Base-by-base conservation (phyloP, 1,139 yeast species). In the Kodamaea sp. region DNA sequence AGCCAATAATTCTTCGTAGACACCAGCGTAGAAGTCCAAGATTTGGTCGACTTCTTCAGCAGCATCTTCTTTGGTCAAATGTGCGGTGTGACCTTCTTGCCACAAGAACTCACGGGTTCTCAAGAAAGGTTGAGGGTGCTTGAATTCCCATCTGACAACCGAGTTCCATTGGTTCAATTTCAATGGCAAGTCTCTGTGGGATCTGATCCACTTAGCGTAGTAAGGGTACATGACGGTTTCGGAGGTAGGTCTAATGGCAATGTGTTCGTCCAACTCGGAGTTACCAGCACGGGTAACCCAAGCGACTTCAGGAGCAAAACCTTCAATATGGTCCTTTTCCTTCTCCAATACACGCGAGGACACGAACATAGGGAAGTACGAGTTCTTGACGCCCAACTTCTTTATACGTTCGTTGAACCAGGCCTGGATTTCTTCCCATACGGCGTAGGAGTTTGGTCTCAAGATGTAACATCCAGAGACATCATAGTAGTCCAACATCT, bases 71-170 rank as follows among this genome's bases (percentile, higher is more conserved):
- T 70, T 68, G 39, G 94, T 84, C 59, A 92, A 76, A 60, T 87
- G 96, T 36, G 96, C 98, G 35, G 98, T 94, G 70, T 94, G 99
- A 48, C 99, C 99, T 70, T 94, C 99, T 71, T 94, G 99, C 99
- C 99, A 94, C 63, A 94, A 76, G 70, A 94, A 94, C 68, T 94
- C 99, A 70, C 99, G 84, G 11, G 98, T 94, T 77, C 99, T 86
- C 59, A 94, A 72, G 68, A 94, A 94, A 38, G 99, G 99, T 70
- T 94, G 99, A 39, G 99, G 99, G 63, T 94, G 97, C 73, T 94
- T 94, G 73, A 94, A 94, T 69, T 94, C 99, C 99, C 98, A 94
- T 76, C 99, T 83, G 34, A 94, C 98, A 35, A 94, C 97, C 15
- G 97, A 90, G 71, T 94, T 94, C 99, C 99, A 94, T 69, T 94